phyloP scores from a whole-genome alignment of 345 rosid genomes.

The Nasturtium officinale region DNA sequence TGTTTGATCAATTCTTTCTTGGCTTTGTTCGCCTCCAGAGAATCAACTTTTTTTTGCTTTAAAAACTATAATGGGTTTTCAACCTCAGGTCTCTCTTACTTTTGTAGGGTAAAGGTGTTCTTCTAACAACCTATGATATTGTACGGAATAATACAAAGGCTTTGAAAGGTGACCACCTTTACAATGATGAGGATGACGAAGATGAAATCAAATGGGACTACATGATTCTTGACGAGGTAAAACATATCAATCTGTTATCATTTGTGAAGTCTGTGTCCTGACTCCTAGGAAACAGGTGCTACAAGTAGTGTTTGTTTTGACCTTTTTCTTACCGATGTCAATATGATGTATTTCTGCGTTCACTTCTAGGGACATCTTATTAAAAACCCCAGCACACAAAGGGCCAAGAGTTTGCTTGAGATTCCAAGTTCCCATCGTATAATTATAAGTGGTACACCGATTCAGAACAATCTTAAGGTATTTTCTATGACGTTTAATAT shows the following conservation, averaged over 20 bases:
- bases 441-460: slow-evolving; percentile 90
- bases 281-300: not conserved
- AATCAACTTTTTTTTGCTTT: not conserved
- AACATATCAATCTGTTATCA: slow-evolving; percentile 11
- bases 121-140: slow-evolving; percentile 90
- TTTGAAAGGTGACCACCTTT: slow-evolving; percentile 56
- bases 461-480: slow-evolving; percentile 98
- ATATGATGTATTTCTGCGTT: slow-evolving; percentile 10
- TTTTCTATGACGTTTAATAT: slow-evolving; percentile 27
- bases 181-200: slow-evolving; percentile 55
- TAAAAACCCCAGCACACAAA: slow-evolving; percentile 93
- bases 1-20: slow-evolving; percentile 16
- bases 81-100: not conserved
- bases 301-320: slow-evolving; percentile 25
- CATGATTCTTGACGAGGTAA: slow-evolving; percentile 98
- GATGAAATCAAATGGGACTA: slow-evolving; percentile 82
- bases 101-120: slow-evolving; percentile 82
- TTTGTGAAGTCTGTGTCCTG: slow-evolving; percentile 8
- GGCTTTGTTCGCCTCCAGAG: slow-evolving; percentile 2
- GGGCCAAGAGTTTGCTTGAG: slow-evolving; percentile 97
- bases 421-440: slow-evolving; percentile 92
- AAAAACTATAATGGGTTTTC: slow-evolving; percentile 4
- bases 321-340: not conserved
- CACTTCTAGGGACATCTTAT: slow-evolving; percentile 87
- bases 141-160: slow-evolving; percentile 85